phyloP scores from a whole-genome alignment of 1,284 basidiomycete species.

The Ustilago vetiveriae region DNA sequence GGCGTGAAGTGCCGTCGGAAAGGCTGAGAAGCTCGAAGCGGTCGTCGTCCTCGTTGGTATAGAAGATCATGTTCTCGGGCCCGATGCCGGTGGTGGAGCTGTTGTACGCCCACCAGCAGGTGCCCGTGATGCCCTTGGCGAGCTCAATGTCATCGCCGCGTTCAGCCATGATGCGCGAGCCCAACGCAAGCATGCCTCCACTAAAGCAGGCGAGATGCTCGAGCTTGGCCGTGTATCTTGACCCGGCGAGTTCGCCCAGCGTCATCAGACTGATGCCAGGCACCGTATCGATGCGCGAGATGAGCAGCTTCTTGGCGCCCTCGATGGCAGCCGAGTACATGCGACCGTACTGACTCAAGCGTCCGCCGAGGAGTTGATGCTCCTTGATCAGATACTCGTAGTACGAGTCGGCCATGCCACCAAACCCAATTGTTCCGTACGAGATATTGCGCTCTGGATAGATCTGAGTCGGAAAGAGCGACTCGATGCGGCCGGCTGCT shows the following conservation, averaged over 20 bases:
- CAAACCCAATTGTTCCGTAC: conserved; percentile 67
- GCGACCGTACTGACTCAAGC: conserved; percentile 68
- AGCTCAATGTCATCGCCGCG: conserved; percentile 68
- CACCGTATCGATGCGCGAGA: conserved; percentile 68
- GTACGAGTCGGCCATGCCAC: conserved; percentile 70
- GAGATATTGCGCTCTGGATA: conserved; percentile 62
- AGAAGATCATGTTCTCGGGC: conserved; percentile 61
- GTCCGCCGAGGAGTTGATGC: conserved; percentile 70
- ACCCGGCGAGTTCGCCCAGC: conserved; percentile 48
- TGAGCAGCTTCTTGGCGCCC: conserved; percentile 68
- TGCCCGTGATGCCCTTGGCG: conserved; percentile 69
- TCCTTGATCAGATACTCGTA: conserved; percentile 73
- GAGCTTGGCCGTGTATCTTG: conserved; percentile 49
- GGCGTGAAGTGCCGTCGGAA: conserved; percentile 41
- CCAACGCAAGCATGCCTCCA: conserved; percentile 72
- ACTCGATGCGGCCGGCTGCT: conserved; percentile 57
- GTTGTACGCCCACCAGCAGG: conserved; percentile 71
- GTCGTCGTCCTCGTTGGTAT: conserved; percentile 50
- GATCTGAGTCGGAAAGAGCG: conserved; percentile 66
- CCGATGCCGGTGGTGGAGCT: conserved; percentile 63
- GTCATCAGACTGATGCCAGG: conserved; percentile 67
- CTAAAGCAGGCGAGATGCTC: conserved; percentile 71
- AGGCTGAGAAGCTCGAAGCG: conserved; percentile 47
- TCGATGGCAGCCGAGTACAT: conserved; percentile 70
- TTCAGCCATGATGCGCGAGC: conserved; percentile 68